Evolutionary conservation across 306 rosid species (phyloP), one percentile per base, ranked within the genome.

Genomic region (Fragaria iinumae): DNA sequence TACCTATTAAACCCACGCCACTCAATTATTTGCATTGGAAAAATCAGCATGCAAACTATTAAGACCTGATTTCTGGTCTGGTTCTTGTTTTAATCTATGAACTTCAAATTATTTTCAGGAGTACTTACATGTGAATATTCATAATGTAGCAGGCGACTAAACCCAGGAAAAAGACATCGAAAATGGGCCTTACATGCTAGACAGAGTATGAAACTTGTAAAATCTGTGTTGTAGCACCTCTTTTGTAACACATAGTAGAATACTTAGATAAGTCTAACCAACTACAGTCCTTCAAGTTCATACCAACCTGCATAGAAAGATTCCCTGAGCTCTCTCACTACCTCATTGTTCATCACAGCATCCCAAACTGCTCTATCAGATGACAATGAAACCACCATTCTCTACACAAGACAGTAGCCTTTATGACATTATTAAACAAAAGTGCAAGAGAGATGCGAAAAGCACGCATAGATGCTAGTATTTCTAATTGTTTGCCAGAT

Each of bases 301-400:
- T n/a, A 72, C 83, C 13, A 80, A 93, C 97, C 95, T 83, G 88
- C 74, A 64, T 59, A 64, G 72, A 84, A 67, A 8, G 86, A 80
- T 21, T 89, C 92, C 82, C 79, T 84, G 9, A 93, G 83, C 86
- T 91, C 90, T 11, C 78, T 84, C 71, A 93, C 95, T 69, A 49
- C 88, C 77, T 89, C 93, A 77, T 93, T 93, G 80, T 87, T 87
- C 86, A 88, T 63, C 69, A 93, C 87, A 39, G 97, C 97, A 39
- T 93, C 90, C 98, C 97, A 93, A 79, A 93, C 90, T 20, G 87
- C 83, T 80, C 50, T 83, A 80, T 93, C 98, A 2, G 91, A 78
- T 29, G 98, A 91, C 36, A 93, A 66, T 27, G 98, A 85, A 67
- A 84, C 77, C 72, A 93, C 97, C 88, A 91, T 91, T 83, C 74